Percentiles rank a stretch among this genome's conserved stretches.
Evolutionary conservation across 805 yeast species (phyloP).

Genomic region (Zygoascus ofunaensis): DNA sequence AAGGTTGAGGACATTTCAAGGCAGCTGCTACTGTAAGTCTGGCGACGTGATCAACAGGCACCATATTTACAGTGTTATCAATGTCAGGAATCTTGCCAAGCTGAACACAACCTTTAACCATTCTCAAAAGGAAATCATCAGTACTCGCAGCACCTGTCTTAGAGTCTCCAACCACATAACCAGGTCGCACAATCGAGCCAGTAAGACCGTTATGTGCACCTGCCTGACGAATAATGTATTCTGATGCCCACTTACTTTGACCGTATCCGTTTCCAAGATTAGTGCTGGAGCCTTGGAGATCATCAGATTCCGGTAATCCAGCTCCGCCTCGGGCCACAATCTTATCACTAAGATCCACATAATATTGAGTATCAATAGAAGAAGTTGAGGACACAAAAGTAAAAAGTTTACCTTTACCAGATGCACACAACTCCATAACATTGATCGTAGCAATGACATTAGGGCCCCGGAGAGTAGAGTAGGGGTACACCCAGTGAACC

Average conservation of each 20-base stretch:
- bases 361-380: slow-evolving; percentile 76
- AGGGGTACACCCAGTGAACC: slow-evolving; percentile 98
- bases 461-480: slow-evolving; percentile 80
- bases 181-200: slow-evolving; percentile 91
- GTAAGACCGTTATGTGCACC: slow-evolving; percentile 70
- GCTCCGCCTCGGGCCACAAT: slow-evolving; percentile 50
- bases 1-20: slow-evolving; percentile 57
- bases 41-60: slow-evolving; percentile 98
- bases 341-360: slow-evolving; percentile 65
- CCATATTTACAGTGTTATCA: slow-evolving; percentile 83
- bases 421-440: slow-evolving; percentile 65
- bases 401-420: slow-evolving; percentile 77
- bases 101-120: slow-evolving; percentile 91
- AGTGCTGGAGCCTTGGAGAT: slow-evolving; percentile 64
- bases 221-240: slow-evolving; percentile 76
- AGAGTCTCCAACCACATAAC: slow-evolving; percentile 86
- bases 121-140: slow-evolving; percentile 89
- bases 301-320: slow-evolving; percentile 80
- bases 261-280: slow-evolving; percentile 94
- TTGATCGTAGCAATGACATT: slow-evolving; percentile 84
- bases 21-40: slow-evolving; percentile 79
- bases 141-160: slow-evolving; percentile 84
- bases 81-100: slow-evolving; percentile 81
- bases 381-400: slow-evolving; percentile 96
- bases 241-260: slow-evolving; percentile 97